phyloP scores from a whole-genome alignment of 768 basidiomycete genomes.

The Tephrocybe sp. region DNA sequence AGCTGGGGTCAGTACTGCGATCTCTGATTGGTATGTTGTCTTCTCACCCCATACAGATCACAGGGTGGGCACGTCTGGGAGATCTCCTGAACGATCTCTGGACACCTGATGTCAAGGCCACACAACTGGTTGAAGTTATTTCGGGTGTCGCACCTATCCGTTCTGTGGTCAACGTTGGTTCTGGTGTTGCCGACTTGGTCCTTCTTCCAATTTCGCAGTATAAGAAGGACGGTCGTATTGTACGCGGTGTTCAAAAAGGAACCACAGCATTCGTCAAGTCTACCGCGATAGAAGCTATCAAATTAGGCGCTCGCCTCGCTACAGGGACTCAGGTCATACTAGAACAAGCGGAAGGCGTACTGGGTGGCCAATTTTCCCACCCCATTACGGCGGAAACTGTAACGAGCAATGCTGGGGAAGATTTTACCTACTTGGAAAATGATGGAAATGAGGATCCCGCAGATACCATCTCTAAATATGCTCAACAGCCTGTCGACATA shows the following conservation, averaged over 20 bases:
- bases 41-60: constrained; percentile 55
- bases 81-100: constrained; percentile 95
- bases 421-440: constrained; percentile 24
- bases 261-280: constrained; percentile 91
- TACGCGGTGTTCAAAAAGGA: constrained; percentile 92
- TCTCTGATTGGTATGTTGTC: background rate
- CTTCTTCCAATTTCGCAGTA: constrained; percentile 96
- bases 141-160: constrained; percentile 96
- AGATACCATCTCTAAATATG: constrained; percentile 86
- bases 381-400: constrained; percentile 67
- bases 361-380: constrained; percentile 75
- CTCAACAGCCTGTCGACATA: constrained; percentile 82
- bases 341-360: constrained; percentile 88
- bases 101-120: constrained; percentile 99
- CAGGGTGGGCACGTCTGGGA: constrained; percentile 88
- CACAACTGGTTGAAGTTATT: constrained; percentile 94
- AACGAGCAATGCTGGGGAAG: constrained; percentile 41
- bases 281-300: constrained; percentile 94
- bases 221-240: constrained; percentile 91
- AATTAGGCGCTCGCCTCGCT: constrained; percentile 88
- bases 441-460: constrained; percentile 41
- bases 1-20: constrained; percentile 66
- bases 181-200: constrained; percentile 94
- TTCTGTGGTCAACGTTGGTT: constrained; percentile 95
- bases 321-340: constrained; percentile 98